A percentile compares a stretch with the other conserved stretches of the same genome.
phyloP scores from a whole-genome alignment of 1,139 yeast species.

The Suhomyces kunorum region DNA sequence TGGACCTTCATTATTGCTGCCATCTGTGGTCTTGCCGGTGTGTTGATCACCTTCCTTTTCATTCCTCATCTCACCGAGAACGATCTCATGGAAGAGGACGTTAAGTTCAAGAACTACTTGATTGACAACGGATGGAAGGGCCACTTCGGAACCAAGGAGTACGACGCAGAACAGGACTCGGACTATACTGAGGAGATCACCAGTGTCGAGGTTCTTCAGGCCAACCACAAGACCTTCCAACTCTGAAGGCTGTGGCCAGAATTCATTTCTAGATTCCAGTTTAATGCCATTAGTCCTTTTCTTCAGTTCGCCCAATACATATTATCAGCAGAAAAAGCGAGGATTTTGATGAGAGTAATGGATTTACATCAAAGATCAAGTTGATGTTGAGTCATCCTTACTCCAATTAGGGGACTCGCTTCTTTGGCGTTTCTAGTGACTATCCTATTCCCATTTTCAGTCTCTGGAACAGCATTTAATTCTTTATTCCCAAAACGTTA shows the following conservation, averaged over 20 bases:
- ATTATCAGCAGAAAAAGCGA: too few species aligned
- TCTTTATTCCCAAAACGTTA: background rate
- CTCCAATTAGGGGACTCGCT: too few species aligned
- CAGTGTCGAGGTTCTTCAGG: background rate
- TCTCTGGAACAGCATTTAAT: background rate
- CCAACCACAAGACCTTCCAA: background rate
- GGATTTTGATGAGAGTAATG: too few species aligned
- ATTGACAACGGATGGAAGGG: conserved; percentile 70
- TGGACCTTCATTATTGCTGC: conserved; percentile 63
- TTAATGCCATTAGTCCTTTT: too few species aligned
- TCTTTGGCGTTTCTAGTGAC: too few species aligned
- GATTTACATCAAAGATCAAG: too few species aligned
- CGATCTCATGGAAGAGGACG: conserved; percentile 67
- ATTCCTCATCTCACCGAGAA: conserved; percentile 69
- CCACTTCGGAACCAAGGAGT: conserved; percentile 47
- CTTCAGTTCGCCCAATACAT: too few species aligned
- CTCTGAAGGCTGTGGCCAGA: too few species aligned
- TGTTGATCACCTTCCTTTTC: conserved; percentile 58
- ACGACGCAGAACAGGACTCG: conserved; percentile 16
- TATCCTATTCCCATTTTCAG: too few species aligned
- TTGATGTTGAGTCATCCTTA: too few species aligned
- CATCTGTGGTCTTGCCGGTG: conserved; percentile 66
- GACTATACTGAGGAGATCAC: conserved; percentile 7
- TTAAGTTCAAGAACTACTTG: conserved; percentile 61
- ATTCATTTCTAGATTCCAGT: too few species aligned